phyloP scores from a whole-genome alignment of 768 basidiomycete genomes.

The Suillus weaverae region DNA sequence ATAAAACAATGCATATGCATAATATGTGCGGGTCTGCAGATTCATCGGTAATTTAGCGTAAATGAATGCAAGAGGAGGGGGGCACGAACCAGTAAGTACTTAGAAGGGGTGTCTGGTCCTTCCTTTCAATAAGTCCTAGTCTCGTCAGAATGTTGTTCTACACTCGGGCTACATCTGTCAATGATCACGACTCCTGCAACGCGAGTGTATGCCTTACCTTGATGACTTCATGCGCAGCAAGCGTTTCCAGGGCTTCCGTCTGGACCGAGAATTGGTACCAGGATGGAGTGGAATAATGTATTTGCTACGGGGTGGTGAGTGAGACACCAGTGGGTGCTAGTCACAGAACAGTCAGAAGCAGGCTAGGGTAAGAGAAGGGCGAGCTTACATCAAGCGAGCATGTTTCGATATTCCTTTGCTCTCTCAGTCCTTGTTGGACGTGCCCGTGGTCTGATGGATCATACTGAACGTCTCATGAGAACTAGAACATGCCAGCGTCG shows the following conservation, averaged over 20 bases:
- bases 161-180: neutral
- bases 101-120: neutral
- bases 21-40: neutral
- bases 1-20: neutral
- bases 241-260: neutral
- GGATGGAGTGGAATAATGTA: neutral
- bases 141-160: neutral
- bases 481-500: neutral
- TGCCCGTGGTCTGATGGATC: neutral
- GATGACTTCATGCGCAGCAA: neutral
- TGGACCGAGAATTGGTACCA: neutral
- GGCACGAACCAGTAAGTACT: neutral
- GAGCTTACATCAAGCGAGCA: neutral
- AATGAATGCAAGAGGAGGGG: neutral
- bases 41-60: neutral
- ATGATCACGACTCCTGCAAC: neutral
- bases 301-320: neutral
- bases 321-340: neutral
- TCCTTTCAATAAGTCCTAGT: neutral
- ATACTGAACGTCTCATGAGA: neutral
- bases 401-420: slow-evolving; percentile 1
- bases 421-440: neutral
- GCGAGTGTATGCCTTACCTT: neutral
- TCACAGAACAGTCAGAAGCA: neutral
- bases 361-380: neutral